A percentile compares a stretch with the other conserved stretches of the same genome.
Evolutionary conservation across 202 grass and related monocot species (phyloP).

Genomic region (Eragrostis tef): DNA sequence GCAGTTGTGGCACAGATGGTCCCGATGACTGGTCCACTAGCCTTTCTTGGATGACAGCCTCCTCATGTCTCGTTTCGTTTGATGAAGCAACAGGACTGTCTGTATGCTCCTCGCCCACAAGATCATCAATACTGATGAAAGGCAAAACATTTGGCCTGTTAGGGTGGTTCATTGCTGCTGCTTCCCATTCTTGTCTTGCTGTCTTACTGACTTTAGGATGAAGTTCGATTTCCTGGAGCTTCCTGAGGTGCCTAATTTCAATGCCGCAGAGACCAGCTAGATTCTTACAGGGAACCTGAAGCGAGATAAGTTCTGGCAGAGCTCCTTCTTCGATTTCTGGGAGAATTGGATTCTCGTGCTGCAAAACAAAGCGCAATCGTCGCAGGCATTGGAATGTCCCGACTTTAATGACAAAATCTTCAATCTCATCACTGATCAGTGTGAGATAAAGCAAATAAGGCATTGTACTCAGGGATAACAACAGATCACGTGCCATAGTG

Average conservation of each 20-base stretch:
- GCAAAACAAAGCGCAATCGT: background rate
- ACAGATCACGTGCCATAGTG: background rate
- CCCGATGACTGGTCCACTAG: too few relatives aligned
- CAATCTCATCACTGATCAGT: background rate
- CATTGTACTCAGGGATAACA: background rate
- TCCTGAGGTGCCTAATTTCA: background rate
- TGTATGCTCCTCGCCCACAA: background rate
- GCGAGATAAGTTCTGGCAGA: background rate
- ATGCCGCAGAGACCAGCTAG: background rate
- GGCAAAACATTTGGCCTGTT: constrained; percentile 24
- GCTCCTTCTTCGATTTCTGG: background rate
- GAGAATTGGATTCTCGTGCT: background rate
- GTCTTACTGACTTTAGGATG: background rate
- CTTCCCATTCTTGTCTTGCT: constrained; percentile 19
- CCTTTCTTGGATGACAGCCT: too few relatives aligned
- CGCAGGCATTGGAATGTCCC: constrained; percentile 18
- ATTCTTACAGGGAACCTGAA: background rate
- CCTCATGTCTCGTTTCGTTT: too few relatives aligned
- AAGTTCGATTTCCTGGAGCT: constrained; percentile 4
- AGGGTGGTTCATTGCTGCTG: constrained; percentile 23
- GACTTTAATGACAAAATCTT: background rate
- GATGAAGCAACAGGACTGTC: background rate
- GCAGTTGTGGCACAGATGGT: too few relatives aligned
- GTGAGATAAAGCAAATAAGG: background rate
- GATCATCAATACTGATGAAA: background rate